Evolutionary conservation across 176 grass and related monocot species (phyloP).

Genomic region (Elymus sibiricus): DNA sequence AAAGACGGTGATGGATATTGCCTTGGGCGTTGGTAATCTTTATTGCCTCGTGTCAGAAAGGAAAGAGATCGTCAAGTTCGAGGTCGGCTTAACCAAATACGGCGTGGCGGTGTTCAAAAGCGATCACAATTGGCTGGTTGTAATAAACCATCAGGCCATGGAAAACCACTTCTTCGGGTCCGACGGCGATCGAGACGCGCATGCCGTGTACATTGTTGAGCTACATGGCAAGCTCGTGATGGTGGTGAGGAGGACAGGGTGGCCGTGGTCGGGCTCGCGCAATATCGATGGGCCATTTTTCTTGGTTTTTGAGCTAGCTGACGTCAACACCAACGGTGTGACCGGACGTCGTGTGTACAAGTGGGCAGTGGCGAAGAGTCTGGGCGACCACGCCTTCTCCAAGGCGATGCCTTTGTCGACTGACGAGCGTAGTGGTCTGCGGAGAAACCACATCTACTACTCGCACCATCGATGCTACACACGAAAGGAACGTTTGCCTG

Average conservation of each 20-base stretch:
- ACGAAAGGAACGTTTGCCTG: not conserved
- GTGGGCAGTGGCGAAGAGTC: not conserved
- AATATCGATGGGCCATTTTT: not conserved
- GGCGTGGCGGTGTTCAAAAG: not conserved
- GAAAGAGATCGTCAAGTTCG: not conserved
- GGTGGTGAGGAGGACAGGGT: not conserved
- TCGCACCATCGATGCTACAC: not conserved
- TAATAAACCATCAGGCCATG: not conserved
- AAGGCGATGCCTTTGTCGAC: not conserved
- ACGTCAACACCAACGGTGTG: not conserved
- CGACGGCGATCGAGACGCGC: not conserved
- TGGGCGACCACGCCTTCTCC: not conserved
- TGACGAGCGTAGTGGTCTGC: not conserved
- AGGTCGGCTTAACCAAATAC: not conserved
- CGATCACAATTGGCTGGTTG: too few relatives aligned
- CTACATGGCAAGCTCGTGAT: not conserved
- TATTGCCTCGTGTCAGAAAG: too few relatives aligned
- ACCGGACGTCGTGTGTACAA: not conserved
- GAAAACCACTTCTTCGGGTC: fast-evolving
- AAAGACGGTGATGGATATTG: not conserved
- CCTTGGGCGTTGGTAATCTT: not conserved
- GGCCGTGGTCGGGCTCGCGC: not conserved
- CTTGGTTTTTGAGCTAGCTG: not conserved
- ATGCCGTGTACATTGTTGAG: not conserved
- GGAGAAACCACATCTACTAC: not conserved